These are phyloP conservation scores for Lepidium didymum DNA, from an alignment of 345 rosid genomes.

Conservation along the genomic window DNA sequence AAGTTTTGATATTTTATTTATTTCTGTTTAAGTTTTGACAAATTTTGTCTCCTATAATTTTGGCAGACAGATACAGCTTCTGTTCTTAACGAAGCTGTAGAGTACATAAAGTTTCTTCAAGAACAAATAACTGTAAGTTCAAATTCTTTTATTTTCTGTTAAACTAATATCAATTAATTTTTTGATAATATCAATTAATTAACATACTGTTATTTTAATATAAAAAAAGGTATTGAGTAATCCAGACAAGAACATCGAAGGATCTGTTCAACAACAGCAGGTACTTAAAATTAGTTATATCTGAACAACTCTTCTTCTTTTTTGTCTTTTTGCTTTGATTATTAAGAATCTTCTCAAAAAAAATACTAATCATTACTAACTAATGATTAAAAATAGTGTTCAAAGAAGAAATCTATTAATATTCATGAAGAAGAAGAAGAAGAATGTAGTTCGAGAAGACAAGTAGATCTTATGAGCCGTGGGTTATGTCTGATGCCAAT, in stretches of 20 bases:
- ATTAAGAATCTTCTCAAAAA: conserved; percentile 11
- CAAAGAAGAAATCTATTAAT: background rate
- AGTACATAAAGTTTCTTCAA: conserved; percentile 78
- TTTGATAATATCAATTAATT: too few relatives aligned
- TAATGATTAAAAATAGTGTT: conserved; percentile 10
- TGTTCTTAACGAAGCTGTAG: conserved; percentile 88
- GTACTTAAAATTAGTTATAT: conserved; percentile 32
- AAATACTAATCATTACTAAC: conserved; percentile 9
- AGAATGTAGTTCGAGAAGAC: conserved; percentile 32
- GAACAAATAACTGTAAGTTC: conserved; percentile 66
- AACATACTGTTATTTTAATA: background rate
- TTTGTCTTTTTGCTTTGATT: conserved; percentile 24
- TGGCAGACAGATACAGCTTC: conserved; percentile 95
- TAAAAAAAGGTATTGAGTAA: conserved; percentile 43
- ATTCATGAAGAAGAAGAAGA: conserved; percentile 16
- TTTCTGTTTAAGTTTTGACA: background rate
- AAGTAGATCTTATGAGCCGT: conserved; percentile 55
- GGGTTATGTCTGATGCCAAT: conserved; percentile 85
- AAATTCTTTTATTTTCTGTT: background rate
- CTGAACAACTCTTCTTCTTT: conserved; percentile 20
- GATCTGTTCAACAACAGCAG: conserved; percentile 66
- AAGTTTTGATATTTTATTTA: background rate
- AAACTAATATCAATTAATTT: background rate
- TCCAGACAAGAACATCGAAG: conserved; percentile 68
- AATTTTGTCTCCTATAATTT: background rate